phyloP scores from a whole-genome alignment of 1,139 yeast genomes.

The Yamadazyma aaseri region DNA sequence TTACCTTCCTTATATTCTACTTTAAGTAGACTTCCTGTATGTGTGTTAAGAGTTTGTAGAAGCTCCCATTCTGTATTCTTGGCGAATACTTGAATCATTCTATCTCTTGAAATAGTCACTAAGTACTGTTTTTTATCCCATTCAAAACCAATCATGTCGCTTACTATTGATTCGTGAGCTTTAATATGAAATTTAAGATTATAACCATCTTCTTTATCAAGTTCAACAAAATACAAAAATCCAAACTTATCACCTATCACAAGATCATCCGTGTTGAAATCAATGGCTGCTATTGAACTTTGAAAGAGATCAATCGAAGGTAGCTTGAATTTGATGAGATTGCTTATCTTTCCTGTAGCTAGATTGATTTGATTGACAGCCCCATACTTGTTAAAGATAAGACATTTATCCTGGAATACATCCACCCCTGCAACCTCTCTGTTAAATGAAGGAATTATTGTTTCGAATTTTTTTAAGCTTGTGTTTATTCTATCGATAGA shows the following conservation, averaged over 20 bases:
- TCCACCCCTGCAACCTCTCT: too few relatives aligned
- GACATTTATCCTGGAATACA: too few relatives aligned
- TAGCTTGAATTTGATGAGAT: conserved; percentile 19
- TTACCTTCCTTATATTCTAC: conserved; percentile 28
- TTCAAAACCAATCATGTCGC: conserved; percentile 38
- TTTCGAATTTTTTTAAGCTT: too few relatives aligned
- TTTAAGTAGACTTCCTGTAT: conserved; percentile 53
- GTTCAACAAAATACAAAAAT: conserved; percentile 24
- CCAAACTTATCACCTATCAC: conserved; percentile 52
- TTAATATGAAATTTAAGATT: conserved; percentile 23
- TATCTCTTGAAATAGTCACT: conserved; percentile 54
- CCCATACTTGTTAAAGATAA: conserved; percentile 47
- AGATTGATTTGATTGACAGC: conserved; percentile 24
- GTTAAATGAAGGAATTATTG: too few relatives aligned
- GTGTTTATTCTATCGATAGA: too few relatives aligned
- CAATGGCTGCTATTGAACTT: conserved; percentile 30
- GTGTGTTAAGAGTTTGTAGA: conserved; percentile 55
- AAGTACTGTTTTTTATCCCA: conserved; percentile 24
- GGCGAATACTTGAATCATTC: conserved; percentile 57
- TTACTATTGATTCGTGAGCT: conserved; percentile 52
- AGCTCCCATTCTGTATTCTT: conserved; percentile 42
- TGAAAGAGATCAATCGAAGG: conserved; percentile 26
- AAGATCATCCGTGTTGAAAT: conserved; percentile 19
- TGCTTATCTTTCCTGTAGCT: conserved; percentile 12
- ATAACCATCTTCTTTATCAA: conserved; percentile 10